phyloP scores from a whole-genome alignment of 2,329 filamentous ascomycete genomes.

The Paraphoma chrysanthemicola region DNA sequence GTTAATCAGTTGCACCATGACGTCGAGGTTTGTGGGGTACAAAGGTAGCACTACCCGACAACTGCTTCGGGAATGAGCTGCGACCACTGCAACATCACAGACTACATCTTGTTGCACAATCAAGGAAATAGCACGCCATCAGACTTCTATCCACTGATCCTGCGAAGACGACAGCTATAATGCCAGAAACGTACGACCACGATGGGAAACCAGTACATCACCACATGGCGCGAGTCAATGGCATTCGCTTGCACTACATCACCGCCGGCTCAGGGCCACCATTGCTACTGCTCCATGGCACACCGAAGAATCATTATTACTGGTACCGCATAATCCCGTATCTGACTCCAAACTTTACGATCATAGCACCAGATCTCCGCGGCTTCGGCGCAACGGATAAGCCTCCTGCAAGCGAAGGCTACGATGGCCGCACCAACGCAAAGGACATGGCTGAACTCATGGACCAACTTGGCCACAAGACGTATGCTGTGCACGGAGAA shows the following conservation, averaged over 20 bases:
- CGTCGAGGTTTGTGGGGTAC: not conserved
- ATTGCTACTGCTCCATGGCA: slow-evolving; percentile 29
- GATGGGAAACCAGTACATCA: slow-evolving; percentile 18
- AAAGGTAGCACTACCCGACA: not conserved
- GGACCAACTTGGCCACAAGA: slow-evolving; percentile 65
- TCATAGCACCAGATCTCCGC: slow-evolving; percentile 47
- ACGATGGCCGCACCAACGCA: slow-evolving; percentile 46
- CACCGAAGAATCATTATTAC: slow-evolving; percentile 37
- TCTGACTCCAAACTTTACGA: slow-evolving; percentile 44
- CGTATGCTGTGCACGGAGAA: slow-evolving; percentile 76
- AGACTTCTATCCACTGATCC: too few species aligned
- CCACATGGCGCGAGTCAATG: slow-evolving; percentile 28
- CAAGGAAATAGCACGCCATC: too few species aligned
- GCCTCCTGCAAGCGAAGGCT: slow-evolving; percentile 45
- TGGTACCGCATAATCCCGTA: slow-evolving; percentile 47
- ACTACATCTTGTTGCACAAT: too few species aligned
- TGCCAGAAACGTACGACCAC: slow-evolving; percentile 29
- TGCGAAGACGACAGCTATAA: not conserved
- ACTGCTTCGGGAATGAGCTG: not conserved
- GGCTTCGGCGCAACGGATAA: slow-evolving; percentile 52
- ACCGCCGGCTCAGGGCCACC: slow-evolving; percentile 25
- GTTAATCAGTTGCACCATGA: not conserved
- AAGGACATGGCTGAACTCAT: slow-evolving; percentile 46
- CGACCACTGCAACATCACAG: not conserved
- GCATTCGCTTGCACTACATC: slow-evolving; percentile 29